These are phyloP conservation scores for Kwoniella dejecticola DNA, from an alignment of 768 basidiomycete species.

Conservation along the genomic window DNA sequence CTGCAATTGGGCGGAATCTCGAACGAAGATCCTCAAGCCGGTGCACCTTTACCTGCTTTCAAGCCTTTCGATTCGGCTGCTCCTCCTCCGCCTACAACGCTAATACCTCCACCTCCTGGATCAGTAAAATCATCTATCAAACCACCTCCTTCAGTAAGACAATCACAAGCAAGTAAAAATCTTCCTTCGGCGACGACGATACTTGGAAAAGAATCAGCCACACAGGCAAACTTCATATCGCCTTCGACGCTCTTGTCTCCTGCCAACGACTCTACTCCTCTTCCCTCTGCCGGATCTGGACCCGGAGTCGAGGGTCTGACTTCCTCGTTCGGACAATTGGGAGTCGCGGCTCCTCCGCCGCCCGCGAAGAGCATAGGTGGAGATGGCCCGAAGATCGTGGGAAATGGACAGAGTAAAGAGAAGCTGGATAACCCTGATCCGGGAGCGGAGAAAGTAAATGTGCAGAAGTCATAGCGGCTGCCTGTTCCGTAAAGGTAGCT, in stretches of 20 bases:
- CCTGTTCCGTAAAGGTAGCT: too few relatives aligned
- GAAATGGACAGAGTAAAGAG: not conserved
- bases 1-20: slow-evolving; percentile 7
- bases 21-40: slow-evolving; percentile 9
- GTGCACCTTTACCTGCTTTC: slow-evolving; percentile 45
- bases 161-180: slow-evolving; percentile 6
- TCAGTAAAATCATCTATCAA: slow-evolving; percentile 12
- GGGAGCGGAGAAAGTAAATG: slow-evolving; percentile 17
- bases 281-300: slow-evolving; percentile 7
- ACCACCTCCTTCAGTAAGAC: slow-evolving; percentile 12
- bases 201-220: slow-evolving; percentile 3
- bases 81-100: not conserved
- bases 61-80: slow-evolving; percentile 40
- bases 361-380: slow-evolving; percentile 18
- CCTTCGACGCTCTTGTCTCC: slow-evolving; percentile 48
- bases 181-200: slow-evolving; percentile 5
- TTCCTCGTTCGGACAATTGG: slow-evolving; percentile 30
- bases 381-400: slow-evolving; percentile 17
- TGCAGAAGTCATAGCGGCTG: not conserved
- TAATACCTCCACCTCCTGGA: slow-evolving; percentile 13
- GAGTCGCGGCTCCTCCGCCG: slow-evolving; percentile 12
- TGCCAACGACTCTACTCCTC: slow-evolving; percentile 13
- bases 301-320: slow-evolving; percentile 30
- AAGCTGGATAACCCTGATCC: slow-evolving; percentile 26
- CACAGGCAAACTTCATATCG: slow-evolving; percentile 44